Evolutionary conservation across 768 basidiomycete genomes (phyloP), one percentile per base, ranked within the genome.

Genomic region (Candolleomyces eurysporus): DNA sequence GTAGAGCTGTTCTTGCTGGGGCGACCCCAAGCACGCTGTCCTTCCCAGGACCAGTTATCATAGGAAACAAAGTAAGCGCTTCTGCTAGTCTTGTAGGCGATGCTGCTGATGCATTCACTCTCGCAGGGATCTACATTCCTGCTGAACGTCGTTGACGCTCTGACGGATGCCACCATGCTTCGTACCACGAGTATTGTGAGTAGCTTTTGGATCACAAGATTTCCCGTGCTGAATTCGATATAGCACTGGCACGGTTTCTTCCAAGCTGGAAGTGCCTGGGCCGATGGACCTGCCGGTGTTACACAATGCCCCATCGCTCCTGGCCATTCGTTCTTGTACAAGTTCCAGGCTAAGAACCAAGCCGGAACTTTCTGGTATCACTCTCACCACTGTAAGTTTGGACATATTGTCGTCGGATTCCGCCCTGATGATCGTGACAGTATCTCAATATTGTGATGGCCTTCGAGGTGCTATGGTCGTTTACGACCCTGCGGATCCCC

Each of bases 151-250:
- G 66, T 76, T 19, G 76, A 84, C 60, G 36, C 67, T 7, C 74
- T 86, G n/a, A 74, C 70, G 0, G 83, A 87, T 54, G 70, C 73
- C 0, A 72, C 77, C 0, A 82, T 85, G 83, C 63, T 78, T 17
- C 73, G 73, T 49, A 72, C 71, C 9, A 84, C 85, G 17, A 80
- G 76, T 32, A 78, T 86, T 50, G 84, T 84, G 59, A 58, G 79
- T 63, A 10, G 10, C 17, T 30, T 49, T 16, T 16, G 36, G 4
- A 42, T 14, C 39, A 32, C 21, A 4, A 26, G 10, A 26, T 26
- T 26, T 19, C 19, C 19, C 14, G 16, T n/a, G 26, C 17, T 31
- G 14, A 49, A 16, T 26, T 46, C 16, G n/a, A 11, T 64, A 26
- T 46, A 84, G 84, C 79, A 80, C 65, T 80, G 78, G 78, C 77